phyloP scores from a whole-genome alignment of 345 rosid species.

The Lumnitzera littorea region DNA sequence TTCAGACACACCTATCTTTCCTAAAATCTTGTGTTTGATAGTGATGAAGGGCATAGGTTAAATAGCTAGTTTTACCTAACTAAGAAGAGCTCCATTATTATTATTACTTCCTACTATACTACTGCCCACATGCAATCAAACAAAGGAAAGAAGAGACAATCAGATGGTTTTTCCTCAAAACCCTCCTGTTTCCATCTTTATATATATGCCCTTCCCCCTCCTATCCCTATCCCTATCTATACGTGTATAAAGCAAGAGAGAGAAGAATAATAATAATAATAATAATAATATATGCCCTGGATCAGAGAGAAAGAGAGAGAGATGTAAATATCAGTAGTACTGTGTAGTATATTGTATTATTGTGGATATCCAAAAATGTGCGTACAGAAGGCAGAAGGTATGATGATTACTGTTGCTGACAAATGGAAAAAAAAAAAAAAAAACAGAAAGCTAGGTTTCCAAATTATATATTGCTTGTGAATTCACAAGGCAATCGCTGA shows the following conservation, averaged over 20 bases:
- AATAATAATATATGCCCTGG: constrained; percentile 4
- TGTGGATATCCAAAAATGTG: constrained; percentile 14
- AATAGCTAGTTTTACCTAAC: no score
- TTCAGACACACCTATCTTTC: no score
- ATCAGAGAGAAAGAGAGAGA: not conserved
- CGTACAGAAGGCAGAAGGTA: constrained; percentile 14
- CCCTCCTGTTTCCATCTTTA: constrained; percentile 32
- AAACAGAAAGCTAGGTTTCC: constrained; percentile 3
- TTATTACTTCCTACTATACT: no score
- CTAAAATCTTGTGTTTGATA: no score
- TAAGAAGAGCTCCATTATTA: no score
- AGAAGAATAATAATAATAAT: constrained; percentile 9
- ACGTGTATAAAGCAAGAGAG: constrained; percentile 16
- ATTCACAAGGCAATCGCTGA: not conserved
- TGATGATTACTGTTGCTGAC: constrained; percentile 69
- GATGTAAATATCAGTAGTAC: constrained; percentile 15
- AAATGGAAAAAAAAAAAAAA: constrained; percentile 11
- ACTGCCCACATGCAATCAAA: no score
- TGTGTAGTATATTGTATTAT: constrained; percentile 15
- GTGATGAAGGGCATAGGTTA: no score
- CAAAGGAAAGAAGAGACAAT: no score
- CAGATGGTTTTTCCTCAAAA: constrained; percentile 52
- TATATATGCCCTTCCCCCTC: constrained; percentile 19
- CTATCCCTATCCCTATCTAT: constrained; percentile 19
- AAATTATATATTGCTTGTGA: not conserved